Percentiles rank a stretch among this genome's conserved stretches.
phyloP scores from a whole-genome alignment of 192 early-diverging fungal genomes.

The Coemansia sp. region DNA sequence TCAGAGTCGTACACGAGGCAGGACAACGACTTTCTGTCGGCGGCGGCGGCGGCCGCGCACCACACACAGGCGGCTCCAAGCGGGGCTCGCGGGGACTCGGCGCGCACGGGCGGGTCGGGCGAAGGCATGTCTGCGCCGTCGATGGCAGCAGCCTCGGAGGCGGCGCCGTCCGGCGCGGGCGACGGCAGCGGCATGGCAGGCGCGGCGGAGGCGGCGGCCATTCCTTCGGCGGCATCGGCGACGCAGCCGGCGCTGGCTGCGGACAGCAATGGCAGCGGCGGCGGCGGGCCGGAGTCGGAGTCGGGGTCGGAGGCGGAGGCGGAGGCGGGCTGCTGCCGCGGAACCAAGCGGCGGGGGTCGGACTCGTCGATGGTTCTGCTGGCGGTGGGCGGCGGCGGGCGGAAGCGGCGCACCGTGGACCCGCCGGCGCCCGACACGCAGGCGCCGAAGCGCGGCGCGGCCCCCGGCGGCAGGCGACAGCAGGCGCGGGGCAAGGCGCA shows the following conservation, averaged over 20 bases:
- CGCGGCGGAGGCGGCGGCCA: too few relatives aligned
- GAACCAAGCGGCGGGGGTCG: slow-evolving; percentile 47
- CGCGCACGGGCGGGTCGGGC: background rate
- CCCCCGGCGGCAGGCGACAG: too few relatives aligned
- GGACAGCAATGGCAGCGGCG: too few relatives aligned
- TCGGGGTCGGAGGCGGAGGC: background rate
- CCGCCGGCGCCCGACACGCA: background rate
- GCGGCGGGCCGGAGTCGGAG: too few relatives aligned
- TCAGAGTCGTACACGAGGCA: slow-evolving; percentile 45
- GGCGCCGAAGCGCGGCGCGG: too few relatives aligned
- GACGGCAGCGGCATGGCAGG: background rate
- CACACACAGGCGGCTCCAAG: slow-evolving; percentile 16
- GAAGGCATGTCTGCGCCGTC: slow-evolving; percentile 5
- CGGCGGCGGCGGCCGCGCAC: too few relatives aligned
- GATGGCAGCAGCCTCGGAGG: background rate
- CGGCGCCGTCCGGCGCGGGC: background rate
- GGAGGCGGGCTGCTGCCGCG: slow-evolving; percentile 12
- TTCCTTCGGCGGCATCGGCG: too few relatives aligned
- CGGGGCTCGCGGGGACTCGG: slow-evolving; percentile 6
- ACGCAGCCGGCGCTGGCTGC: too few relatives aligned
- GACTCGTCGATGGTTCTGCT: slow-evolving; percentile 39
- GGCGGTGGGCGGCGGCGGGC: slow-evolving; percentile 8
- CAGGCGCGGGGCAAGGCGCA: slow-evolving; percentile 1
- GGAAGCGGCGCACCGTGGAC: slow-evolving; percentile 14
- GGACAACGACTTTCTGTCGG: slow-evolving; percentile 42